Base-by-base conservation (phyloP, 2,329 filamentous ascomycete species). In the Fusarium subtropicale region DNA sequence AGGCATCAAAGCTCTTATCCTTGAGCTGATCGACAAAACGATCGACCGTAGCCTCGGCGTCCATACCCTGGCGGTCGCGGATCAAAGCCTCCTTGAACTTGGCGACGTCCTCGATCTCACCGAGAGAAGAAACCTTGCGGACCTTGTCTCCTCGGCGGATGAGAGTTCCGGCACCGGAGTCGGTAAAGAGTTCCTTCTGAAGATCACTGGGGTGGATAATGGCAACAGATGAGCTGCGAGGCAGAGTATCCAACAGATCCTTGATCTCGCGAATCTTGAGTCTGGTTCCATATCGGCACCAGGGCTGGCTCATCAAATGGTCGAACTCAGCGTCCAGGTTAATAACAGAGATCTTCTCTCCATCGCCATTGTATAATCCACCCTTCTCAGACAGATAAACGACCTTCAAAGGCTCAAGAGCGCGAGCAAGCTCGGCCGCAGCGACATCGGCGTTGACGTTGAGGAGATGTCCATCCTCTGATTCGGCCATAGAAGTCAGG, bases 301-400 rank as follows among this genome's bases (percentile, higher is more conserved):
- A 99, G 74, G 92, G 89, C 82, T 97, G 93, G 60, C 89, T 87
- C 93, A 98, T 97, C 76, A 97, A 87, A 76, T 92, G 87, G 62
- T 97, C 93, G 76, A 92, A 98, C 82, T 99, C 96, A 81, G 97
- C 94, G 77, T 99, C 96, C 60, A 99, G 86, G 82, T 98, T 98
- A 82, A 98, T 98, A 63, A 92, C 92, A 8, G 95, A 97, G 76
- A 98, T 98, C 84, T 97, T 97, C 84, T 95, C 91, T 62, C 91
- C 92, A 69, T 97, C 92, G 63, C 94, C 94, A 78, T 98, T 93
- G 82, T 97, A 97, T 34, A 99, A 83, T 10, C 95, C 96, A 51
- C 96, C 96, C 86, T 98, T 98, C 83, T 99, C 96, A 7, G 94
- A 97, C n/a, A 98, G 86, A 79, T 97, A 99, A 64, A 99, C 94